Base-by-base conservation (phyloP, 192 early-diverging fungal genomes). In the Backusella circina region DNA sequence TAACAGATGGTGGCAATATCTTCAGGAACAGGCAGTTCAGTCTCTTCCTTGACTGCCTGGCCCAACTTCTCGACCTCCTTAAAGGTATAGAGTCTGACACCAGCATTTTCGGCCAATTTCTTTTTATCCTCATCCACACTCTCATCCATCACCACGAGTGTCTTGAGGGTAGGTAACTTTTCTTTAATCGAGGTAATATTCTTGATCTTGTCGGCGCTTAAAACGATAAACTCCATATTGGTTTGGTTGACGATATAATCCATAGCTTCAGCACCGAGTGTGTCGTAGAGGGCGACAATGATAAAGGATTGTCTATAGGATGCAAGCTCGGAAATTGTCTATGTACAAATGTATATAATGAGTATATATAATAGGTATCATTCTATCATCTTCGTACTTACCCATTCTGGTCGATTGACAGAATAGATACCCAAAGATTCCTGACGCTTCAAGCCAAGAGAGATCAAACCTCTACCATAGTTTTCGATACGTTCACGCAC, bases 221-320 rank as follows among this genome's bases (percentile, higher is more conserved):
- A 86, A 13, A 95, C 84, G 68, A 95, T 77, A 23, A 88, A 83
- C 36, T 85, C 77, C 83, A 95, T 88, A 47, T 94, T 90, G 2
- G 95, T 85, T 73, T 97, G 93, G 78, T 91, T 93, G 35, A 97
- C 83, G 39, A 97, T 92, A 75, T 89, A 91, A 71, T 91, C 88
- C 66, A 96, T 84, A 0, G 91, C 88, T 13, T 93, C 88, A 7
- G 79, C 77, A 54, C 95, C 92, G 16, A 97, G 83, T 6, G 96
- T 93, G 68, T 97, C 96, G 84, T 97, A 97, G 6, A 99, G 82
- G 9, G 97, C 92, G 33, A 97, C 95, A 21, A 89, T 89, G 10
- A 91, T 86, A 36, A 92, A 82, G 36, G 85, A 82, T 76, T 91
- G 86, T 75, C 86, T 84, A 76, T 88, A 90, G 15, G 86, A 84